Conservation (phyloP, 2,329 filamentous ascomycete species). For the Amauroascus verrucosus region DNA sequence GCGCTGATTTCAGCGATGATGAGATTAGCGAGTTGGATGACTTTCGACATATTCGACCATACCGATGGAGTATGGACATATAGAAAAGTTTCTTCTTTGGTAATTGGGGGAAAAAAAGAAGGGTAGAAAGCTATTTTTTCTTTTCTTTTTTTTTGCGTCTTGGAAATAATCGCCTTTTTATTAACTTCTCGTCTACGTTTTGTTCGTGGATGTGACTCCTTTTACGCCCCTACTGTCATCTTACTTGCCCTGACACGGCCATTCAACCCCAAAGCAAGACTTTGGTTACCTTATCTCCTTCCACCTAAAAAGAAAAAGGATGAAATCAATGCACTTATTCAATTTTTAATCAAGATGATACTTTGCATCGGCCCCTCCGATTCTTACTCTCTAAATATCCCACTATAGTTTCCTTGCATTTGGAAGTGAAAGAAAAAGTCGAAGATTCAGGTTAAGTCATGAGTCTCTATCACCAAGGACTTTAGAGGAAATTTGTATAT, state of each 20-base stretch:
- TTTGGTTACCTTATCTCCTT: neutral
- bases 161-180: neutral
- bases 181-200: neutral
- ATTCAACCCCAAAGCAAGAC: neutral
- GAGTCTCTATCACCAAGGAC: neutral
- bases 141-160: neutral
- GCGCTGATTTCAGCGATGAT: neutral
- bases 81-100: slow-evolving; percentile 17
- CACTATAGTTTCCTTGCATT: neutral
- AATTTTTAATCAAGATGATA: neutral
- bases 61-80: slow-evolving; percentile 38
- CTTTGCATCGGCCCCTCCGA: neutral
- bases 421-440: neutral
- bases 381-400: neutral
- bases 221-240: neutral
- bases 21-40: slow-evolving; percentile 2
- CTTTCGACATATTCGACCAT: slow-evolving; percentile 29
- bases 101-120: neutral
- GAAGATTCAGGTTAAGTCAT: no score
- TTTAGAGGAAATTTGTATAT: neutral
- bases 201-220: neutral
- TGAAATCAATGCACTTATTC: neutral
- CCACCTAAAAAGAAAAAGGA: neutral
- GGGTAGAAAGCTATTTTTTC: neutral
- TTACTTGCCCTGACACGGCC: neutral